Evolutionary conservation across 768 basidiomycete genomes (phyloP).

Genomic region (Panaeolus cyanescens): DNA sequence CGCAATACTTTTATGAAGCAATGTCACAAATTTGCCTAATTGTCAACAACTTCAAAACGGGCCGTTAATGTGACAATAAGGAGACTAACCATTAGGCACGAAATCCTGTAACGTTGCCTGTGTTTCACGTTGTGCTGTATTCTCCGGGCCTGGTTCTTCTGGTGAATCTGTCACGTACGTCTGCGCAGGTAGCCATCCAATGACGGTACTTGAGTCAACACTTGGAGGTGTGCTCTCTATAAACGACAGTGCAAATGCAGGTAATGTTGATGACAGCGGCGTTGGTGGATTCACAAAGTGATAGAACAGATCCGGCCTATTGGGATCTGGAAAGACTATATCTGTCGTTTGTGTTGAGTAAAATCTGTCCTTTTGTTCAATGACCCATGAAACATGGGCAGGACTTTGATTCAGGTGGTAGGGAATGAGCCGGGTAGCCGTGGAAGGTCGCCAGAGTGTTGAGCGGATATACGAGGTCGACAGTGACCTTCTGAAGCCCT

Average conservation of each 20-base stretch:
- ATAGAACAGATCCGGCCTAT: slow-evolving; percentile 69
- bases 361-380: not conserved
- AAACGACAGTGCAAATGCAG: slow-evolving; percentile 71
- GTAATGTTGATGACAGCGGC: slow-evolving; percentile 41
- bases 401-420: not conserved
- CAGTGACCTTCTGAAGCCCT: not conserved
- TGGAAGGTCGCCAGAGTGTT: not conserved
- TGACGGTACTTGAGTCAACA: slow-evolving; percentile 49
- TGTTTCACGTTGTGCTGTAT: slow-evolving; percentile 9
- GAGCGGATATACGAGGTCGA: not conserved
- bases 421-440: not conserved
- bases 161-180: slow-evolving; percentile 20
- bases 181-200: slow-evolving; percentile 72
- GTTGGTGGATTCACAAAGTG: slow-evolving; percentile 60
- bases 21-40: slow-evolving; percentile 56
- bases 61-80: not conserved
- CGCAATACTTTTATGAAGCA: slow-evolving; percentile 64
- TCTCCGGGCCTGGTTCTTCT: not conserved
- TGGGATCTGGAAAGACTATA: slow-evolving; percentile 49
- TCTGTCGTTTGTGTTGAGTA: slow-evolving; percentile 25
- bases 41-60: not conserved
- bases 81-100: slow-evolving; percentile 62
- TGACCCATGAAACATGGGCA: not conserved
- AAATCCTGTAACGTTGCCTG: slow-evolving; percentile 65
- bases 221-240: slow-evolving; percentile 45